phyloP scores from a whole-genome alignment of 495 filamentous ascomycete species.

The Neohortaea acidophila region DNA sequence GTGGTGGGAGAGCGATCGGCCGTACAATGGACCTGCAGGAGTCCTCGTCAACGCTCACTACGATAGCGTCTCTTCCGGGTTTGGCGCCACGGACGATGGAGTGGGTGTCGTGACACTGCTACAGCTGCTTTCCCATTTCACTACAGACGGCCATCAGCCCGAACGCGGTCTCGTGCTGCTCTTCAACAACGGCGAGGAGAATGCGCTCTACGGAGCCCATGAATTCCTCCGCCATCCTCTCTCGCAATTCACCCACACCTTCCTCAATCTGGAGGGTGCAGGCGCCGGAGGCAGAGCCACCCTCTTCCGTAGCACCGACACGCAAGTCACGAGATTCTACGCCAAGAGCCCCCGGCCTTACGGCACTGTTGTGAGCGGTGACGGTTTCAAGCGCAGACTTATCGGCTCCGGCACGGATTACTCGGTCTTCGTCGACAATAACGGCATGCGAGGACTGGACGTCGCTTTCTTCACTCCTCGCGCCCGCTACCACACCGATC shows the following conservation, averaged over 20 bases:
- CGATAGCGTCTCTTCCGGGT: constrained; percentile 84
- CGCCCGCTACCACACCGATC: constrained; percentile 76
- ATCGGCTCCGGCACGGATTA: constrained; percentile 84
- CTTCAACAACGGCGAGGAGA: constrained; percentile 93
- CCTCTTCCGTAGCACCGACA: constrained; percentile 73
- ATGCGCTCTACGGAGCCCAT: constrained; percentile 76
- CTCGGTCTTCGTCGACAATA: constrained; percentile 57
- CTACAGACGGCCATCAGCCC: constrained; percentile 55
- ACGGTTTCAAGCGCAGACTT: constrained; percentile 66
- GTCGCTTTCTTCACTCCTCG: constrained; percentile 80
- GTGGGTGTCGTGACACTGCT: constrained; percentile 74
- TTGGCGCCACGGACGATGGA: constrained; percentile 86
- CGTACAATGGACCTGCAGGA: constrained; percentile 47
- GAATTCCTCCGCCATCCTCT: constrained; percentile 76
- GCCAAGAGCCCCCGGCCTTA: constrained; percentile 56
- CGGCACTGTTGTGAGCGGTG: constrained; percentile 62
- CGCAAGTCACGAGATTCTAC: constrained; percentile 72
- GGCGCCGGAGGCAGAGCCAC: constrained; percentile 83
- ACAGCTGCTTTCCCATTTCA: constrained; percentile 82
- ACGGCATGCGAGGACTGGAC: constrained; percentile 79
- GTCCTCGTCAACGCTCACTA: constrained; percentile 93
- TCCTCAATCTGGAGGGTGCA: constrained; percentile 89
- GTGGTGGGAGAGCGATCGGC: constrained; percentile 44
- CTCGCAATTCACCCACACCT: constrained; percentile 59
- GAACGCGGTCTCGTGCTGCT: constrained; percentile 68